These are phyloP conservation scores for Colletotrichum kahawae DNA, from an alignment of 2,329 filamentous ascomycete genomes.

Conservation along the genomic window DNA sequence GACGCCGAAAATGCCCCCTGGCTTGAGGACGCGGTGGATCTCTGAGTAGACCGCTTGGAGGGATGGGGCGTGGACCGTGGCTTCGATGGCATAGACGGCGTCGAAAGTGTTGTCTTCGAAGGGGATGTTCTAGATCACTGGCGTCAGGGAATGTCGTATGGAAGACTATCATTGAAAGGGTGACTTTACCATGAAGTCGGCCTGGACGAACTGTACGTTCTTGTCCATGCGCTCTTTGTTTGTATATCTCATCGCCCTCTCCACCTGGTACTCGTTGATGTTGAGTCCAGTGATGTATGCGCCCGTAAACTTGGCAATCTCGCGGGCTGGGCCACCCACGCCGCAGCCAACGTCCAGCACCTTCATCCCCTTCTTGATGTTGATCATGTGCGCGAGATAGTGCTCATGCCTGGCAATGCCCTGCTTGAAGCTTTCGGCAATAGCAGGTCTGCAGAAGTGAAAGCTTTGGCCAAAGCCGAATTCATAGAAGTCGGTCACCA, in stretches of 20 bases:
- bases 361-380: constrained; percentile 83
- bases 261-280: constrained; percentile 99
- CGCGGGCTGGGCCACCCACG: constrained; percentile 91
- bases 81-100: constrained; percentile 96
- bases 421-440: constrained; percentile 85
- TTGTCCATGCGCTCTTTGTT: constrained; percentile 78
- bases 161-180: neutral
- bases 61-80: constrained; percentile 90
- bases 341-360: constrained; percentile 97
- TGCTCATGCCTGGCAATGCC: constrained; percentile 97
- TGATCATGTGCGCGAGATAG: constrained; percentile 91
- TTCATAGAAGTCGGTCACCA: constrained; percentile 95
- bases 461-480: constrained; percentile 97
- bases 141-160: neutral
- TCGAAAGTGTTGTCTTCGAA: constrained; percentile 94
- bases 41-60: constrained; percentile 92
- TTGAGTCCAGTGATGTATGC: constrained; percentile 90
- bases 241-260: constrained; percentile 88
- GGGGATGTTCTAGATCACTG: constrained; percentile 30
- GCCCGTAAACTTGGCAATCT: constrained; percentile 95
- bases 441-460: constrained; percentile 94
- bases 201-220: constrained; percentile 88
- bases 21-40: constrained; percentile 95
- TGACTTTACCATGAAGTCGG: constrained; percentile 82
- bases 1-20: constrained; percentile 92